Percentiles rank a stretch among this genome's conserved stretches.
Evolutionary conservation across 2,329 filamentous ascomycete species (phyloP).

Genomic region (Calonectria hongkongensis): DNA sequence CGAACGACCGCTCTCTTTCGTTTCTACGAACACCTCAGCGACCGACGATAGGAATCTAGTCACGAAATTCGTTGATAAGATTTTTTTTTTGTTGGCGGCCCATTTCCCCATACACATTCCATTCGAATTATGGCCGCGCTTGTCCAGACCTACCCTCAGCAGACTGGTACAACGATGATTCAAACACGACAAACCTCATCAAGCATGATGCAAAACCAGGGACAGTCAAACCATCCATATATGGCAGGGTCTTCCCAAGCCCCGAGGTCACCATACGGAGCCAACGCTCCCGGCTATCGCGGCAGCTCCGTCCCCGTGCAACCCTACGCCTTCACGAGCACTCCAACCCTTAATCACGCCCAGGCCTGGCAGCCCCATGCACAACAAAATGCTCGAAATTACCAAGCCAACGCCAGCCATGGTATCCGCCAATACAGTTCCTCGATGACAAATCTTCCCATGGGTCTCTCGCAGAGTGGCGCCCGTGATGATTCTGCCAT

Average conservation of each 20-base stretch:
- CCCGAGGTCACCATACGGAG: slow-evolving; percentile 56
- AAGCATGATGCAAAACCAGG: slow-evolving; percentile 69
- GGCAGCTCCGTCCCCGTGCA: slow-evolving; percentile 77
- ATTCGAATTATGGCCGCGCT: slow-evolving; percentile 84
- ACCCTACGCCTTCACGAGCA: slow-evolving; percentile 84
- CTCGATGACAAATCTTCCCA: slow-evolving; percentile 63
- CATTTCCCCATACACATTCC: slow-evolving; percentile 31
- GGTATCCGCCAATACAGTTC: slow-evolving; percentile 60
- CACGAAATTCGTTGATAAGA: slow-evolving; percentile 39
- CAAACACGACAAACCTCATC: slow-evolving; percentile 81
- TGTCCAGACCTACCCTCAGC: slow-evolving; percentile 87
- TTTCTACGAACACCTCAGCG: slow-evolving; percentile 31
- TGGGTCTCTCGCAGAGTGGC: slow-evolving; percentile 62
- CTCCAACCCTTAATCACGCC: slow-evolving; percentile 77
- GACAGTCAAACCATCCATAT: slow-evolving; percentile 72
- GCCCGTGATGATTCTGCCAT: slow-evolving; percentile 73
- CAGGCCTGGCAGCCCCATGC: slow-evolving; percentile 69
- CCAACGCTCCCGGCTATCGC: slow-evolving; percentile 70
- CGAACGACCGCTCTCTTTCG: slow-evolving; percentile 34
- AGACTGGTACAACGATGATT: slow-evolving; percentile 84
- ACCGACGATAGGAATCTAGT: slow-evolving; percentile 44
- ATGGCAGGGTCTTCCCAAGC: slow-evolving; percentile 60
- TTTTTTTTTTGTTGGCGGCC: slow-evolving; percentile 51
- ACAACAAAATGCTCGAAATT: slow-evolving; percentile 44
- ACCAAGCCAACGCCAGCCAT: slow-evolving; percentile 53